Percentiles rank a stretch among this genome's conserved stretches.
phyloP scores from a whole-genome alignment of 2,329 filamentous ascomycete genomes.

The Cryoendolithus antarcticus region DNA sequence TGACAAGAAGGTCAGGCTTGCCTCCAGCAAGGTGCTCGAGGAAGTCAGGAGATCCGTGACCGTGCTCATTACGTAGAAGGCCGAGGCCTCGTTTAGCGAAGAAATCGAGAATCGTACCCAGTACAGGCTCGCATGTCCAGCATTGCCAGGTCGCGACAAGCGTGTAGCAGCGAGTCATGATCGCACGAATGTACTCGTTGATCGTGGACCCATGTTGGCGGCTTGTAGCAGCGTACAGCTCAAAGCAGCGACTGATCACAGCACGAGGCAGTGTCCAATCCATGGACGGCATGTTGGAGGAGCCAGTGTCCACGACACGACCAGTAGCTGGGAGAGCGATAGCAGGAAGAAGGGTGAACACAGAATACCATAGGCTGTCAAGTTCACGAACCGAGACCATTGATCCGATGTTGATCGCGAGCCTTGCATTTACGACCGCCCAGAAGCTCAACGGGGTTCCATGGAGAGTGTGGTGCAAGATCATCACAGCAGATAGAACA shows the following conservation, averaged over 20 bases:
- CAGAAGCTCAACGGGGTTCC: conserved; percentile 25
- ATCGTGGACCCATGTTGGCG: conserved; percentile 30
- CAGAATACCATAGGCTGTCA: conserved; percentile 28
- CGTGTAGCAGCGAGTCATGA: conserved; percentile 40
- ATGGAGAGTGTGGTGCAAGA: no score
- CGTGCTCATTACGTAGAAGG: conserved; percentile 40
- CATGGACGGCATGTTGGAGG: conserved; percentile 25
- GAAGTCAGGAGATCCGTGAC: conserved; percentile 40
- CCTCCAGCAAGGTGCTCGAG: conserved; percentile 32
- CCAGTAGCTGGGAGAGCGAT: conserved; percentile 40
- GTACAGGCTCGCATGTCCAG: conserved; percentile 41
- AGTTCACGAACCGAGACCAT: conserved; percentile 21
- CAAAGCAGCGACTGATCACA: conserved; percentile 37
- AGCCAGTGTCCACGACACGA: conserved; percentile 27
- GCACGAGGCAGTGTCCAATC: conserved; percentile 39
- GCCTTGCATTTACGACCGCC: conserved; percentile 28
- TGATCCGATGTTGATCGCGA: conserved; percentile 13
- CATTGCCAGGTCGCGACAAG: conserved; percentile 46
- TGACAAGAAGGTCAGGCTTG: conserved; percentile 30
- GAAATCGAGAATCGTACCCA: conserved; percentile 46
- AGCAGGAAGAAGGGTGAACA: conserved; percentile 43
- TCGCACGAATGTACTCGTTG: conserved; percentile 42
- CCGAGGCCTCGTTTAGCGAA: conserved; percentile 42
- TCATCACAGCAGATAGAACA: no score
- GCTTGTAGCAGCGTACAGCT: conserved; percentile 33